Evolutionary conservation across 2,329 filamentous ascomycete genomes (phyloP).

Genomic region (Hypoxylon sp.): DNA sequence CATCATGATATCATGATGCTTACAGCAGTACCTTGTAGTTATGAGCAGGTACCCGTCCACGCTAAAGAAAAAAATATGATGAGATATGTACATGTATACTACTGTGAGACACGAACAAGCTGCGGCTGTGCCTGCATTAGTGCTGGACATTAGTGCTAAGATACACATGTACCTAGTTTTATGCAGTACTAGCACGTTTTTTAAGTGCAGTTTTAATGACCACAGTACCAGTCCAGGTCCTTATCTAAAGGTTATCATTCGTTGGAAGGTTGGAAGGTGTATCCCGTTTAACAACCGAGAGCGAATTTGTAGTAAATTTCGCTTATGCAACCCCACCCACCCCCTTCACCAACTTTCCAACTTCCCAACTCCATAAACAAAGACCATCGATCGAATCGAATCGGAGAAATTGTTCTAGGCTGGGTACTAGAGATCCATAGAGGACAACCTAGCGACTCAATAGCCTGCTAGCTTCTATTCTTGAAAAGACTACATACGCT

Average conservation of each 20-base stretch:
- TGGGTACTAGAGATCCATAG: background rate
- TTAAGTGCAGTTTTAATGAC: conserved; percentile 19
- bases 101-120: conserved; percentile 24
- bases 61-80: conserved; percentile 22
- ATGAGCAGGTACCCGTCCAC: conserved; percentile 28
- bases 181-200: conserved; percentile 34
- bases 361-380: conserved; percentile 7
- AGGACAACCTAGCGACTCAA: background rate
- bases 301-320: conserved; percentile 31
- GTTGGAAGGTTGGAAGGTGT: conserved; percentile 9
- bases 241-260: conserved; percentile 23
- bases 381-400: conserved; percentile 34
- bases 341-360: conserved; percentile 25
- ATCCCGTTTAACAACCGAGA: background rate
- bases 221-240: background rate
- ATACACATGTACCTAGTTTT: conserved; percentile 8
- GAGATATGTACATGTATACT: background rate
- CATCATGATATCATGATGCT: background rate
- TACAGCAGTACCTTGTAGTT: background rate
- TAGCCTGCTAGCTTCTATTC: conserved; percentile 1
- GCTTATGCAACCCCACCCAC: conserved; percentile 37
- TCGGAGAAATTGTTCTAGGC: conserved; percentile 40
- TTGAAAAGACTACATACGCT: background rate
- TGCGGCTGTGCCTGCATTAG: conserved; percentile 45
- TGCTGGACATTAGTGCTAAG: conserved; percentile 34